Evolutionary conservation across 1,139 yeast species (phyloP), one percentile per base, ranked within the genome.

Genomic region (Spencermartinsiella ligniputridi): DNA sequence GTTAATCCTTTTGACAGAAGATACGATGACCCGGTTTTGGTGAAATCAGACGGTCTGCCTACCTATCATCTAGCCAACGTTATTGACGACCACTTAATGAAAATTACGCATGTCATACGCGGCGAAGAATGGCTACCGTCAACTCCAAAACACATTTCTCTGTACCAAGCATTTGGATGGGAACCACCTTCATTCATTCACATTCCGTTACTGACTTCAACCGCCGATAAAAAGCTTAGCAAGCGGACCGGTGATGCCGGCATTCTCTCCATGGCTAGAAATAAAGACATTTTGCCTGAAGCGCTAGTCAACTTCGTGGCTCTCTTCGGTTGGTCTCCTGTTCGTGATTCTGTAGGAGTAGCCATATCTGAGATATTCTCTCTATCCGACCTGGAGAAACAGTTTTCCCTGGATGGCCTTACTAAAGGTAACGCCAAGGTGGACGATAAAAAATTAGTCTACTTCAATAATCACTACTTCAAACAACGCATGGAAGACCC

Each of bases 111-210:
- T 63, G 98, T 92, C 8, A 80, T 92, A 9, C 73, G 99, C 52
- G 99, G 99, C 30, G 98, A 92, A 60, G 97, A 92, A 63, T 94
- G 99, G 99, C 69, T 92, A 8, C 83, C 96, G 1, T 86, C 97
- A 0, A 92, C 98, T 0, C 96, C 97, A 2, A 92, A 90, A 54
- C 99, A 92, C 60, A 73, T 88, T 39, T 94, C 96, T 0, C 65
- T 92, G 47, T 94, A 92, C 60, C 57, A 74, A 17, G 96, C 97
- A 0, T 83, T 92, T 61, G 92, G 89, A 0, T 90, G 97, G 97
- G 54, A 60, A 0, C 79, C 86, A 0, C 98, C 99, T 0, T 58
- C 72, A 24, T 94, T 79, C 60, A 74, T 84, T n/a, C 99, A 92
- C 61, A 84, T 92, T 39, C 98, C 99, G 0, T 67, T 92, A 32